These are phyloP conservation scores for Hericium coralloides DNA, from an alignment of 768 basidiomycete species.

Conservation along the genomic window DNA sequence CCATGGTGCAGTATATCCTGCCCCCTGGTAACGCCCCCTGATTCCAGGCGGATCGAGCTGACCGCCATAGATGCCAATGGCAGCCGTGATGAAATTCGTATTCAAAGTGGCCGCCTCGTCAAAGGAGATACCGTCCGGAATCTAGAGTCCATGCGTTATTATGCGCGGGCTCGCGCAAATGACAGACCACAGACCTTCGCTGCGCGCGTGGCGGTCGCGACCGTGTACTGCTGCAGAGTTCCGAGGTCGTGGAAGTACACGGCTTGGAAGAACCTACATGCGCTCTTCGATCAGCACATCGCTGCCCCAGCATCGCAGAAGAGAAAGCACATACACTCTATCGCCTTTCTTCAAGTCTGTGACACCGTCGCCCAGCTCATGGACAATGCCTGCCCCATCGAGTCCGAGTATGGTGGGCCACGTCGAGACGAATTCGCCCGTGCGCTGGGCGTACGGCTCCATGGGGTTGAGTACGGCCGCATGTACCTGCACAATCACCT, in stretches of 20 bases:
- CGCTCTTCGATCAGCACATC: too few species aligned
- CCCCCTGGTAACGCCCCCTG: background rate
- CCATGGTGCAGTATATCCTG: conserved; percentile 6
- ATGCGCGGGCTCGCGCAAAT: background rate
- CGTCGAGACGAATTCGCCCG: conserved; percentile 5
- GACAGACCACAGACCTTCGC: conserved; percentile 7
- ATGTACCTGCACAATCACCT: conserved; percentile 7
- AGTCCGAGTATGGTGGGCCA: conserved; percentile 11
- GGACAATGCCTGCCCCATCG: conserved; percentile 1
- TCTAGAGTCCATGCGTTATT: background rate
- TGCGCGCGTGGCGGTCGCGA: conserved; percentile 4
- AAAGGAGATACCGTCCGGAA: conserved; percentile 15
- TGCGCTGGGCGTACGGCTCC: background rate
- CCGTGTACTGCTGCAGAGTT: conserved; percentile 11
- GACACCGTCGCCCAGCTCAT: conserved; percentile 1
- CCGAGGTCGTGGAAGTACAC: background rate
- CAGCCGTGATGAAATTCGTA: conserved; percentile 16
- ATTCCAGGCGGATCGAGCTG: background rate
- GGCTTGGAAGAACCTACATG: conserved; percentile 3
- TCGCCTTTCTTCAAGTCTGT: background rate
- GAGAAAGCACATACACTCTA: background rate
- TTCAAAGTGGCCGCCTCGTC: conserved; percentile 19
- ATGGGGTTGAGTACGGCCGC: conserved; percentile 2
- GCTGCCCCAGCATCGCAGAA: too few species aligned
- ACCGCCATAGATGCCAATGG: conserved; percentile 15